Percentiles rank a stretch among this genome's conserved stretches.
phyloP scores from a whole-genome alignment of 495 filamentous ascomycete genomes.

The Penicillium diatomitis region DNA sequence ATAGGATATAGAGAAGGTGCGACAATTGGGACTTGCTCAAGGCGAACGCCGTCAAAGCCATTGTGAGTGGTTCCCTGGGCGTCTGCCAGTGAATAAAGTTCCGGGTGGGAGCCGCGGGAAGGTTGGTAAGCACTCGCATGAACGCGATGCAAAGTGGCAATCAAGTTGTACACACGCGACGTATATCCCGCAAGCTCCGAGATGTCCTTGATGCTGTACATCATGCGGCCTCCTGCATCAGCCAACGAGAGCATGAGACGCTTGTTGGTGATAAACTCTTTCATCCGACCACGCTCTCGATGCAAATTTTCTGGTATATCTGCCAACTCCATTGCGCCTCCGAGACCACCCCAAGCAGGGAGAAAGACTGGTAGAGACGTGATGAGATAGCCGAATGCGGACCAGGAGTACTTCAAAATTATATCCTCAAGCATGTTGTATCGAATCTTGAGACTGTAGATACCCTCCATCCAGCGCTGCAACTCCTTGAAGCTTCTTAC shows the following conservation, averaged over 20 bases:
- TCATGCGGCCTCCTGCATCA: constrained; percentile 94
- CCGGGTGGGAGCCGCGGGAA: constrained; percentile 55
- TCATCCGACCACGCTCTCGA: constrained; percentile 80
- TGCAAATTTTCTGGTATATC: constrained; percentile 34
- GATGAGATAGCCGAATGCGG: constrained; percentile 88
- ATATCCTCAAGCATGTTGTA: constrained; percentile 99
- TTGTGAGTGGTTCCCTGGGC: constrained; percentile 86
- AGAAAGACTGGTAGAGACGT: constrained; percentile 91
- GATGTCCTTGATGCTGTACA: constrained; percentile 96
- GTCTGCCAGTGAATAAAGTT: constrained; percentile 81
- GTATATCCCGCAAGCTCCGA: constrained; percentile 96
- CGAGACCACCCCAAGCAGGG: constrained; percentile 85
- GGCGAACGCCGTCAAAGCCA: constrained; percentile 86
- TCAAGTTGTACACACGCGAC: constrained; percentile 88
- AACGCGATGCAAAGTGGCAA: constrained; percentile 87
- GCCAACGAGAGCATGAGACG: constrained; percentile 95
- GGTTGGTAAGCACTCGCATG: constrained; percentile 81
- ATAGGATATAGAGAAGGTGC: constrained; percentile 70
- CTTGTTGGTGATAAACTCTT: constrained; percentile 99
- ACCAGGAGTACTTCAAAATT: constrained; percentile 97
- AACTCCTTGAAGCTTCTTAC: constrained; percentile 85
- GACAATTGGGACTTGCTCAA: constrained; percentile 90
- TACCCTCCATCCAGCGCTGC: constrained; percentile 90
- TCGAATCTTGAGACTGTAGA: constrained; percentile 90
- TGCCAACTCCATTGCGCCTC: constrained; percentile 56